Evolutionary conservation across 345 rosid genomes (phyloP).

Genomic region (Citrus medica): DNA sequence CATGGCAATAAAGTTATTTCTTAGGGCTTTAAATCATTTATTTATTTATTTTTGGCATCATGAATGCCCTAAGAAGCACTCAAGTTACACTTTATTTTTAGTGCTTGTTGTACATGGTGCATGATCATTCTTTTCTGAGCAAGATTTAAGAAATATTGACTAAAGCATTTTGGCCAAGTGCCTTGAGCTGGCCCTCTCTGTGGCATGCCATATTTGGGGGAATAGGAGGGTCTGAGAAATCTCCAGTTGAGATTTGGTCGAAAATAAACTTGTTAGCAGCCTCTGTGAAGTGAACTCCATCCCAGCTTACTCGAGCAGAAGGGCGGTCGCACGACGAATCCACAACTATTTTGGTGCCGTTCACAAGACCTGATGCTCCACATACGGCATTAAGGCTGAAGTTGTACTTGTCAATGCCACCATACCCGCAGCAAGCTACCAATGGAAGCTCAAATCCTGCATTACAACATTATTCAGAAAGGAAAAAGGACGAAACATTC

Average conservation of each 20-base stretch:
- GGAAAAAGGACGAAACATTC: too few species aligned
- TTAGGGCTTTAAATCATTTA: too few species aligned
- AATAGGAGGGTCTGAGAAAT: conserved; percentile 27
- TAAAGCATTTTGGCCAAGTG: too few species aligned
- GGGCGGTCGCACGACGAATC: conserved; percentile 33
- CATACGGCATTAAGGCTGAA: conserved; percentile 10
- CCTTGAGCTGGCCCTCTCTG: background rate
- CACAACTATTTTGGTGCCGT: conserved; percentile 20
- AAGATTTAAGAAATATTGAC: too few species aligned
- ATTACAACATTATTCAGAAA: background rate
- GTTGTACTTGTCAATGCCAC: conserved; percentile 21
- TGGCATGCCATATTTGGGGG: conserved; percentile 26
- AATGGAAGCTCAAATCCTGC: conserved; percentile 31
- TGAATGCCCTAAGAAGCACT: too few species aligned
- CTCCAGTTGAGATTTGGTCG: conserved; percentile 29
- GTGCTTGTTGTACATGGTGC: too few species aligned
- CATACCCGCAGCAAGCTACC: conserved; percentile 36
- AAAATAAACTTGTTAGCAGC: conserved; percentile 35
- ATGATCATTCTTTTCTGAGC: too few species aligned
- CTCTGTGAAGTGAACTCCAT: conserved; percentile 38
- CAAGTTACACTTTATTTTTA: too few species aligned
- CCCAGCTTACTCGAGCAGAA: conserved; percentile 30
- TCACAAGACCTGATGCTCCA: conserved; percentile 14
- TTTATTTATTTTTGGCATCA: too few species aligned
- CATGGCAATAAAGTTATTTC: too few species aligned